Evolutionary conservation across 2,329 filamentous ascomycete genomes (phyloP), one percentile per base, ranked within the genome.

Genomic region (Diaporthe eres): DNA sequence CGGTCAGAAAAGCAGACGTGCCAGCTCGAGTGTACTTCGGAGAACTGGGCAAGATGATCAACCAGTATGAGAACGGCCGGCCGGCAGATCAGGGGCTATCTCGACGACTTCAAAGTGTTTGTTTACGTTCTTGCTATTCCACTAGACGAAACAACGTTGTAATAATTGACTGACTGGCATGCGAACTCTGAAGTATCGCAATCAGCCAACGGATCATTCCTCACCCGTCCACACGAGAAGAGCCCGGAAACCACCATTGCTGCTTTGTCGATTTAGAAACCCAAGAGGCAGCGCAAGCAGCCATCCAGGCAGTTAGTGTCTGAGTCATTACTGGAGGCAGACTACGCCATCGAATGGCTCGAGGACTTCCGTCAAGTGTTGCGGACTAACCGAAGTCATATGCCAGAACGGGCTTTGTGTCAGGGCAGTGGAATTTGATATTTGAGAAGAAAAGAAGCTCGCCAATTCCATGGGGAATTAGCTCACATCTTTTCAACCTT

Each of bases 191-290:
- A 60, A 83, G 80, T 9, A 77, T 82, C 53, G 79, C 80, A 9
- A 85, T 89, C 63, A 85, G 87, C 78, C 89, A 89, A 78, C 84
- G 87, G 25, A 93, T 90, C 85, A 92, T 87, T 63, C 90, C 88
- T 77, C 91, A 86, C 81, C 91, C 85, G 80, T 90, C 83, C 80
- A 92, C 87, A 75, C 85, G 84, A 37, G 82, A 85, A 31, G 31
- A 55, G 31, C 84, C 86, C 0, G 90, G 90, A 42, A 88, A 90
- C 77, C 87, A 91, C 80, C 89, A 93, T 82, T 93, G 91, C 82
- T 90, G 90, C 79, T 93, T 93, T 76, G 90, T 93, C n/a, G 91
- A 93, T 79, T 88, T 93, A 74, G 85, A 84, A 65, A 89, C 86
- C 8, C 81, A 84, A 0, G 87, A 91, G 71, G 88, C 92, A 77